Conservation (phyloP, 371 early-diverging fungal genomes). For the Rhizomucor pusillus region DNA sequence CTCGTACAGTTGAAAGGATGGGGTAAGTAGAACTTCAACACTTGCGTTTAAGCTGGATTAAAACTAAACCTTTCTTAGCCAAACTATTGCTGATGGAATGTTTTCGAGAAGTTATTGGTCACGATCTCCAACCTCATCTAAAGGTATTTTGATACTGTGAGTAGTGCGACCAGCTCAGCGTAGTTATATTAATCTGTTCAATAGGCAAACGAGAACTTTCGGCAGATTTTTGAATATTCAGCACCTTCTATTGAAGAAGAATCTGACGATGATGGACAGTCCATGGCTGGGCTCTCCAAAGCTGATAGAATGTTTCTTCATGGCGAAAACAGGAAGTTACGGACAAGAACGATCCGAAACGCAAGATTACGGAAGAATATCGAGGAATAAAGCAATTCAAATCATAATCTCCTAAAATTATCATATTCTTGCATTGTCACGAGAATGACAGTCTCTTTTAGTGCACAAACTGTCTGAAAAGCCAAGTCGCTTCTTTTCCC, state of each 20-base stretch:
- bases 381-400: neutral
- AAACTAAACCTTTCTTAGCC: slow-evolving; percentile 9
- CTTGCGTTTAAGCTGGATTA: neutral
- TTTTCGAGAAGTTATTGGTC: slow-evolving; percentile 31
- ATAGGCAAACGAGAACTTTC: slow-evolving; percentile 26
- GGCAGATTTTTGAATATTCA: slow-evolving; percentile 30
- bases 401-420: too few species aligned
- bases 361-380: slow-evolving; percentile 17
- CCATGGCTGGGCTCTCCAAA: slow-evolving; percentile 17
- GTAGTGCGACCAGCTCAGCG: neutral
- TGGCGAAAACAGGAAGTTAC: slow-evolving; percentile 33
- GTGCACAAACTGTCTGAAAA: too few species aligned
- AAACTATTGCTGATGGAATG: slow-evolving; percentile 30
- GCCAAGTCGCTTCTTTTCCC: too few species aligned
- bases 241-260: slow-evolving; percentile 8
- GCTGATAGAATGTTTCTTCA: slow-evolving; percentile 31
- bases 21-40: slow-evolving; percentile 20
- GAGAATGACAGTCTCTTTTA: too few species aligned
- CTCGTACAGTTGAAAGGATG: slow-evolving; percentile 48
- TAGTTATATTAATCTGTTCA: neutral
- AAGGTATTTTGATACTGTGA: slow-evolving; percentile 7
- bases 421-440: too few species aligned
- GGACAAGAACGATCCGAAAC: slow-evolving; percentile 29
- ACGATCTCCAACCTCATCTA: slow-evolving; percentile 37
- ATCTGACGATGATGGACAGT: slow-evolving; percentile 20